phyloP scores from a whole-genome alignment of 2,329 filamentous ascomycete species.

The Botrytis aclada region DNA sequence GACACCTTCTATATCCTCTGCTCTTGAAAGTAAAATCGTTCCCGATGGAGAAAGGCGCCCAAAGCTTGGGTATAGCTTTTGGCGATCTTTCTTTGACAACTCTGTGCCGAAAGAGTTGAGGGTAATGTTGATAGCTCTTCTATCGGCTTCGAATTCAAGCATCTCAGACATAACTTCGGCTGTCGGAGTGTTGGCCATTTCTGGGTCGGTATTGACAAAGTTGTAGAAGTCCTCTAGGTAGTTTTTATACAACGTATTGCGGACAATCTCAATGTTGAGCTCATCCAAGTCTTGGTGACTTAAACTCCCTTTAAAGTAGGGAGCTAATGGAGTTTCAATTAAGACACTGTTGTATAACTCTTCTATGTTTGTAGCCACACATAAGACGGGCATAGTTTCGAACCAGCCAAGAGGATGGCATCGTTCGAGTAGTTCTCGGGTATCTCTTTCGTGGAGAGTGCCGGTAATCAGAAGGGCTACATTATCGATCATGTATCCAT shows the following conservation, averaged over 20 bases:
- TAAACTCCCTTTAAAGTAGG: constrained; percentile 95
- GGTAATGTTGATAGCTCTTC: constrained; percentile 97
- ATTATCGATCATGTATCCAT: constrained; percentile 99
- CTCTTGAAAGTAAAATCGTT: constrained; percentile 87
- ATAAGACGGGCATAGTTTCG: constrained; percentile 97
- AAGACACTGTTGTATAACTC: constrained; percentile 98
- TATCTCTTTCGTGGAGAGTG: constrained; percentile 95
- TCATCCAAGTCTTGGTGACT: constrained; percentile 97
- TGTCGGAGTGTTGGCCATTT: constrained; percentile 84
- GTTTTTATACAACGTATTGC: constrained; percentile 99
- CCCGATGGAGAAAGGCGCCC: constrained; percentile 92
- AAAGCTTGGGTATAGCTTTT: constrained; percentile 92
- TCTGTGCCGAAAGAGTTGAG: constrained; percentile 98
- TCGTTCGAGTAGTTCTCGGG: constrained; percentile 87
- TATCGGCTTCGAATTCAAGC: constrained; percentile 93
- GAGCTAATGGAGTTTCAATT: constrained; percentile 91
- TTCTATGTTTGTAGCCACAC: constrained; percentile 96
- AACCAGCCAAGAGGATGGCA: constrained; percentile 99
- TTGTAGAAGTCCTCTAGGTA: constrained; percentile 97
- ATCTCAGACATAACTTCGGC: constrained; percentile 94
- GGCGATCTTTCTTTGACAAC: constrained; percentile 86
- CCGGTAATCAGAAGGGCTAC: constrained; percentile 96
- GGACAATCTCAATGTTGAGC: constrained; percentile 97
- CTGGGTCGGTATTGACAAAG: constrained; percentile 86
- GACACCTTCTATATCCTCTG: constrained; percentile 93